Evolutionary conservation across 768 basidiomycete species (phyloP).

Genomic region (Mycena venus): DNA sequence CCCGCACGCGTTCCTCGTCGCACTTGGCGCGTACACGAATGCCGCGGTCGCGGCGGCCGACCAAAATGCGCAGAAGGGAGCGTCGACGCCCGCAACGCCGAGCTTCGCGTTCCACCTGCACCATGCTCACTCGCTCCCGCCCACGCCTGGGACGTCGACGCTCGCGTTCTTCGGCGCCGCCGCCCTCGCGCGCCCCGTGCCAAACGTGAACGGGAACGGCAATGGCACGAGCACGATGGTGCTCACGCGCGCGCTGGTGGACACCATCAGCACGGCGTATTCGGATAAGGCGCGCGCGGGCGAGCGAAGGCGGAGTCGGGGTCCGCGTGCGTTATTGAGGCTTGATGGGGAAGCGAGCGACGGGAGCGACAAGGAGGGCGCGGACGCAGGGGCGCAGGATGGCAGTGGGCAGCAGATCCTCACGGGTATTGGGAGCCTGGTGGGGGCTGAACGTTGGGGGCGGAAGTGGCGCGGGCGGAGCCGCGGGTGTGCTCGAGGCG

Average conservation of each 20-base stretch:
- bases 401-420: constrained; percentile 52
- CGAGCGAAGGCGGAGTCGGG: constrained; percentile 73
- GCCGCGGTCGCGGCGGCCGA: constrained; percentile 41
- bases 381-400: constrained; percentile 23
- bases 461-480: constrained; percentile 49
- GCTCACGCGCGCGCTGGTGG: constrained; percentile 61
- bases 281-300: constrained; percentile 59
- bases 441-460: constrained; percentile 54
- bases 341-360: constrained; percentile 46
- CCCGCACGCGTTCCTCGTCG: constrained; percentile 67
- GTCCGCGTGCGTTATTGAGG: constrained; percentile 62
- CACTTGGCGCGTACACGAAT: constrained; percentile 62
- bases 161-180: constrained; percentile 33
- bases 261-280: constrained; percentile 62
- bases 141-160: constrained; percentile 25
- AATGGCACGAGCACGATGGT: constrained; percentile 29
- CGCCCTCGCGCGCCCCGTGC: constrained; percentile 9
- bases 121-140: constrained; percentile 21
- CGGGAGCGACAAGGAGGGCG: constrained; percentile 40
- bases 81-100: constrained; percentile 33
- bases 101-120: constrained; percentile 37
- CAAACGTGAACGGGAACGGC: too few species aligned
- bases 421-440: constrained; percentile 58
- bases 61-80: constrained; percentile 6
- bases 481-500: constrained; percentile 58